Percentiles rank a stretch among this genome's conserved stretches.
phyloP scores from a whole-genome alignment of 1,284 basidiomycete species.

The Trametes pubescens region DNA sequence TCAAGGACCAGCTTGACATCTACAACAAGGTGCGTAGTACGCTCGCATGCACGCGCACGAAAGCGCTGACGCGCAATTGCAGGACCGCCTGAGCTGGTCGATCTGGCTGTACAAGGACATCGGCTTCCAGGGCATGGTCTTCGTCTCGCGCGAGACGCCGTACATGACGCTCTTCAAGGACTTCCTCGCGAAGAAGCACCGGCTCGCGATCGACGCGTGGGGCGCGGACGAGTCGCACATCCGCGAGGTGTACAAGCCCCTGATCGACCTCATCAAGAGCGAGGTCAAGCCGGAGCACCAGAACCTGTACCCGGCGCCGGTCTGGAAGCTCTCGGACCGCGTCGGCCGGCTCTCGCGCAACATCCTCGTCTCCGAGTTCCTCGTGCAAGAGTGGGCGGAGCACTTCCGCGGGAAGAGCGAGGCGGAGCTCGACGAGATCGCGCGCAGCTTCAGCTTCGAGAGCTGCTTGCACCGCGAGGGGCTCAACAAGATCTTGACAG shows the following conservation, averaged over 20 bases:
- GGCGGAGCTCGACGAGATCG: conserved; percentile 66
- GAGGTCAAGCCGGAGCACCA: conserved; percentile 52
- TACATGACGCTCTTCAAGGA: conserved; percentile 57
- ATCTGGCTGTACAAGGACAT: conserved; percentile 71
- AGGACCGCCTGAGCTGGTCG: conserved; percentile 56
- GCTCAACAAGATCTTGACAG: conserved; percentile 56
- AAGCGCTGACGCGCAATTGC: neutral
- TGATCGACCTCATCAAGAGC: conserved; percentile 60
- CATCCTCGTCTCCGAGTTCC: conserved; percentile 69
- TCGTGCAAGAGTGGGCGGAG: conserved; percentile 72
- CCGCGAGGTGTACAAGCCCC: conserved; percentile 60
- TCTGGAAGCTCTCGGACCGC: conserved; percentile 55
- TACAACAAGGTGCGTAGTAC: conserved; percentile 62
- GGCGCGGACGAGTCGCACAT: conserved; percentile 62
- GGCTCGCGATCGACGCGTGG: conserved; percentile 72
- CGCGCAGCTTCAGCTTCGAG: conserved; percentile 67
- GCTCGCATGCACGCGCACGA: neutral
- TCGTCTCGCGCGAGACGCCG: conserved; percentile 54
- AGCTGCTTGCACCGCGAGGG: conserved; percentile 60
- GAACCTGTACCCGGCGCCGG: conserved; percentile 57
- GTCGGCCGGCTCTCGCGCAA: conserved; percentile 65
- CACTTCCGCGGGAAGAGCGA: conserved; percentile 63
- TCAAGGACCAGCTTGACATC: conserved; percentile 76
- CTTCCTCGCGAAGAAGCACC: conserved; percentile 65
- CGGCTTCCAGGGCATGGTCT: conserved; percentile 63